Conservation (phyloP, 139 green algal genomes). For the Penium margaritaceum region DNA sequence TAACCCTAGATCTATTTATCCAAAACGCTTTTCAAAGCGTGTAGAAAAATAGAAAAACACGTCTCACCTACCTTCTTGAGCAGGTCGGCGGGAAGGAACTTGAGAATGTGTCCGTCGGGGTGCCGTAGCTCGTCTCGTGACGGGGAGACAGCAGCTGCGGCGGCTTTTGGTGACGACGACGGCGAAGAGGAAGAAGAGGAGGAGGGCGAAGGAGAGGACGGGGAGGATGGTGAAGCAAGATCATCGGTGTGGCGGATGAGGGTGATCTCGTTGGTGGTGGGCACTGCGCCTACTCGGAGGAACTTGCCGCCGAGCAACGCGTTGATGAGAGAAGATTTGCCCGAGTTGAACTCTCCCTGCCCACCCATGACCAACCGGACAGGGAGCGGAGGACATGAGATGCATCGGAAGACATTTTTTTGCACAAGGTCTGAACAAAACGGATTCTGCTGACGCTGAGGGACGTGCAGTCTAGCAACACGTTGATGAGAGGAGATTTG, state of each 20-base stretch:
- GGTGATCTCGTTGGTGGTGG: slow-evolving; percentile 97
- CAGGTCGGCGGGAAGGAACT: slow-evolving; percentile 68
- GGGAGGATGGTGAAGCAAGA: background rate
- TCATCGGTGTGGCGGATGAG: slow-evolving; percentile 73
- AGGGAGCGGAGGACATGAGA: too few relatives aligned
- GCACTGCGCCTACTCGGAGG: slow-evolving; percentile 84
- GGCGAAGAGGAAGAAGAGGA: background rate
- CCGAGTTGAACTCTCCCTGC: slow-evolving; percentile 92
- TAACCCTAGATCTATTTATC: too few relatives aligned
- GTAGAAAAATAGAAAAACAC: too few relatives aligned
- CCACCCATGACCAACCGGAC: too few relatives aligned
- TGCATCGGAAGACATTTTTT: too few relatives aligned
- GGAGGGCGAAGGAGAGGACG: background rate
- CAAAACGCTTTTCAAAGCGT: too few relatives aligned
- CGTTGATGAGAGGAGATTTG: slow-evolving; percentile 88
- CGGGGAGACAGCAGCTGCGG: background rate
- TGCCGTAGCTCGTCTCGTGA: slow-evolving; percentile 40
- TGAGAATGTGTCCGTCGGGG: slow-evolving; percentile 75
- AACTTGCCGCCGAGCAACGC: slow-evolving; percentile 74
- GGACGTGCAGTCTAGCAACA: slow-evolving; percentile 71
- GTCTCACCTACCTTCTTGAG: slow-evolving; percentile 57
- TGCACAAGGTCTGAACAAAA: too few relatives aligned
- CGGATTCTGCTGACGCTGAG: slow-evolving; percentile 85
- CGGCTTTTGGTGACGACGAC: background rate
- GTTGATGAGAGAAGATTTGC: slow-evolving; percentile 87